Evolutionary conservation across 192 early-diverging fungal genomes (phyloP), one percentile per base, ranked within the genome.

Genomic region (Entomortierella parvispora): DNA sequence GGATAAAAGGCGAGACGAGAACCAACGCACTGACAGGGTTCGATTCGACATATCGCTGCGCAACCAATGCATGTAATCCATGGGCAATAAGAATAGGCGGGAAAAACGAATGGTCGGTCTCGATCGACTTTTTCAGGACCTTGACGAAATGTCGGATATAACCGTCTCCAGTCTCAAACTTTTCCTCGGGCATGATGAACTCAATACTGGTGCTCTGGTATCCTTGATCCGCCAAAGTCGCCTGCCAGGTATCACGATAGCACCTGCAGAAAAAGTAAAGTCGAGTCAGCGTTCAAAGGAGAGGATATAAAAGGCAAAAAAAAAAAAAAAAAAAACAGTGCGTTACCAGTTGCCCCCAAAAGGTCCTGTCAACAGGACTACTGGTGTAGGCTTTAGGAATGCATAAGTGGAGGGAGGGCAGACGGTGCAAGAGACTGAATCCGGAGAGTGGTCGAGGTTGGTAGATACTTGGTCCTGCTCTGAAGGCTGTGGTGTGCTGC

Each of bases 31-130:
- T 69, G 28, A 78, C 81, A 34, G 81, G 81, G 28, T 82, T 70
- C 12, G 81, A 82, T 33, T 82, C 81, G 32, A 82, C 76, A 63
- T 82, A 82, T 9, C 72, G 72, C 22, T 79, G 64, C 7, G 81
- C 81, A 11, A 72, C 65, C 15, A 79, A 26, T 0, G 81, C 74
- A 43, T 78, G 68, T 20, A 79, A 55, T 10, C 81, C 81, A 58
- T 82, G 76, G 3, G 81, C 81, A 23, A 82, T 82, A 43, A 82
- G 20, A n/a, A 82, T 71, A 12, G 81, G 81, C 20, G 75, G 81
- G 25, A 65, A 82, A 29, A 74, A 82, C 5, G 75, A 67, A 15
- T 79, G 61, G 50, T 82, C 81, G 4, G 65, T 70, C 32, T 82
- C 72, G 42, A 77, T 71, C 1, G 68, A 71, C 2, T 42, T 82